Conservation (phyloP, 2,329 filamentous ascomycete species). For the Exophiala sp. region DNA sequence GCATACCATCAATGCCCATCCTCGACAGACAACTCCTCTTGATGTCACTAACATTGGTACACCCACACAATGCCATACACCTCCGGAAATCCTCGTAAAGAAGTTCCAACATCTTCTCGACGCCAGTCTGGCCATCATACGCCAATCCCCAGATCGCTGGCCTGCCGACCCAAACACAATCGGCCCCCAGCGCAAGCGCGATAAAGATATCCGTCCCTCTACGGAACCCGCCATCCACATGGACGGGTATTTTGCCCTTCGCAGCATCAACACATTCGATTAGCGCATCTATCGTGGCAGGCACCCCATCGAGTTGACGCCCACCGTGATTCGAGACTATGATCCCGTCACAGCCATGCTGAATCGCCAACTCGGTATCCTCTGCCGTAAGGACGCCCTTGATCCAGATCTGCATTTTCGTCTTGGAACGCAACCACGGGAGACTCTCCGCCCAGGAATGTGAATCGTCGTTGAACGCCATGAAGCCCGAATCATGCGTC, state of each 20-base stretch:
- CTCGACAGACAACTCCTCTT: constrained; percentile 31
- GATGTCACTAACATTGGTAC: constrained; percentile 30
- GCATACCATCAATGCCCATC: constrained; percentile 30
- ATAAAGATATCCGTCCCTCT: constrained; percentile 57
- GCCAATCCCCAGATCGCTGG: constrained; percentile 48
- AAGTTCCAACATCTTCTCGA: constrained; percentile 27
- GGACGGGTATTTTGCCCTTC: constrained; percentile 30
- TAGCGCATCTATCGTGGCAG: constrained; percentile 37
- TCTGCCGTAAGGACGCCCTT: constrained; percentile 31
- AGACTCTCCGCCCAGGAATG: constrained; percentile 51
- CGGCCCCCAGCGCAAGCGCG: constrained; percentile 50
- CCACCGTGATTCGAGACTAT: constrained; percentile 41
- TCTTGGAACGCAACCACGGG: constrained; percentile 45
- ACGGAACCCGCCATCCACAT: constrained; percentile 56
- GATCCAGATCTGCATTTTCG: constrained; percentile 27
- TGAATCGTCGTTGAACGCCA: constrained; percentile 33
- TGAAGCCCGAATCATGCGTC: constrained; percentile 16
- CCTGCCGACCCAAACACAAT: constrained; percentile 49
- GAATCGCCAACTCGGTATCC: constrained; percentile 35
- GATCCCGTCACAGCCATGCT: constrained; percentile 35
- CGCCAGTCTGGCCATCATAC: constrained; percentile 28
- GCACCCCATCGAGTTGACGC: constrained; percentile 36
- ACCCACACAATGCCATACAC: constrained; percentile 29
- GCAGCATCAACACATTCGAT: constrained; percentile 26
- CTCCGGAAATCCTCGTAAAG: constrained; percentile 28